Conservation (phyloP, 1,284 basidiomycete species). For the Leccinum fallax region DNA sequence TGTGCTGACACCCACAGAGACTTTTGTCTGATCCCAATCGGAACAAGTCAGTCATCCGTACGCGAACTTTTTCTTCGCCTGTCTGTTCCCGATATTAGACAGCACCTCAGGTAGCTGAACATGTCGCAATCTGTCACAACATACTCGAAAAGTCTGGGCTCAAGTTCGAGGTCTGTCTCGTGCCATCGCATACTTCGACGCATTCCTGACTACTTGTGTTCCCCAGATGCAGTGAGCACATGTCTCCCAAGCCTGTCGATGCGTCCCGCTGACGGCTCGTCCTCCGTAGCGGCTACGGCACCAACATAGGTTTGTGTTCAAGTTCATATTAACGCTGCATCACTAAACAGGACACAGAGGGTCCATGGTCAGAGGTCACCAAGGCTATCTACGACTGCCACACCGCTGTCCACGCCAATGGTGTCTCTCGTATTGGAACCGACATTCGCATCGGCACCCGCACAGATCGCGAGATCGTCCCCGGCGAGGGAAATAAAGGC, state of each 20-base stretch:
- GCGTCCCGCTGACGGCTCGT: constrained; percentile 12
- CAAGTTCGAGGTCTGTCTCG: constrained; percentile 66
- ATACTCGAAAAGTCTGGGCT: constrained; percentile 83
- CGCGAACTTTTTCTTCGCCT: neutral
- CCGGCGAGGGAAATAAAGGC: constrained; percentile 71
- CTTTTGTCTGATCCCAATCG: constrained; percentile 84
- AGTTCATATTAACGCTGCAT: neutral
- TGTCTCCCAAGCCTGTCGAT: constrained; percentile 13
- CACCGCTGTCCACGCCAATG: constrained; percentile 80
- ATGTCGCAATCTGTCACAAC: constrained; percentile 78
- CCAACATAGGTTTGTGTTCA: constrained; percentile 68
- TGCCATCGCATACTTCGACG: constrained; percentile 3
- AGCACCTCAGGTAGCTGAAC: constrained; percentile 58
- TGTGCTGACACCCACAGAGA: constrained; percentile 44
- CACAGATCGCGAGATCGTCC: constrained; percentile 64
- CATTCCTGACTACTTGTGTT: constrained; percentile 4
- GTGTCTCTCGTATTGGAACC: constrained; percentile 75
- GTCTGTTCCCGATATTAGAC: neutral
- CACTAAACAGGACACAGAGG: constrained; percentile 51
- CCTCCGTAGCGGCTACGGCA: constrained; percentile 73
- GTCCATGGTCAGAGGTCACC: constrained; percentile 81
- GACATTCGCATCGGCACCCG: constrained; percentile 94
- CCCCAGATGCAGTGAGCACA: constrained; percentile 70
- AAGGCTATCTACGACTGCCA: constrained; percentile 88
- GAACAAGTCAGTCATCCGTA: constrained; percentile 71